These are phyloP conservation scores for Thermoascus crustaceus DNA, from an alignment of 2,329 filamentous ascomycete genomes.

Conservation along the genomic window DNA sequence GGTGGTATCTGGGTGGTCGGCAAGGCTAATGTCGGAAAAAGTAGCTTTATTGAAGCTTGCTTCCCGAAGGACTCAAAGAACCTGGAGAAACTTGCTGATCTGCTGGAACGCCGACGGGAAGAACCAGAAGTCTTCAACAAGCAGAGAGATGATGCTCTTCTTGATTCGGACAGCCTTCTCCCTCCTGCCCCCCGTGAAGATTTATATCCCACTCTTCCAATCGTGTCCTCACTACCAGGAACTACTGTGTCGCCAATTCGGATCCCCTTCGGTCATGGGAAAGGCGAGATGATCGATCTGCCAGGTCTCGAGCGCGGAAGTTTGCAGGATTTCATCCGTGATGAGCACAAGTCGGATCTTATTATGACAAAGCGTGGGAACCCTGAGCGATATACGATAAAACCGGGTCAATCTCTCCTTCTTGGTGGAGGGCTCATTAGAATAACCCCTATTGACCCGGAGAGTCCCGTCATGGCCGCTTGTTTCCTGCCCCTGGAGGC, in stretches of 20 bases:
- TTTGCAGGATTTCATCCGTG: constrained; percentile 62
- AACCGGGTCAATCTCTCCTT: constrained; percentile 69
- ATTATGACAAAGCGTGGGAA: constrained; percentile 71
- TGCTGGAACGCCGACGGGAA: constrained; percentile 21
- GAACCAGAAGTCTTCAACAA: constrained; percentile 12
- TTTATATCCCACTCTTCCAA: constrained; percentile 72
- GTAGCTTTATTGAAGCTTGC: constrained; percentile 75
- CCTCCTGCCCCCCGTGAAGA: constrained; percentile 67
- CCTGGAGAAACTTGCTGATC: constrained; percentile 27
- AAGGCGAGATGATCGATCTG: constrained; percentile 86
- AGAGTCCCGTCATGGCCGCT: constrained; percentile 66
- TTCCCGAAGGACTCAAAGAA: constrained; percentile 65
- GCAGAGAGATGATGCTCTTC: constrained; percentile 10
- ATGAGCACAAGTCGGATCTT: constrained; percentile 57
- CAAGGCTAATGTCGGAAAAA: constrained; percentile 98
- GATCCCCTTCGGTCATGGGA: constrained; percentile 76
- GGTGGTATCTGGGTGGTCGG: constrained; percentile 93
- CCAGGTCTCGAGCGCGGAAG: constrained; percentile 72
- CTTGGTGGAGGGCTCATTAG: constrained; percentile 80
- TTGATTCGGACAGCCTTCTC: constrained; percentile 48
- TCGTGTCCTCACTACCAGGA: constrained; percentile 78
- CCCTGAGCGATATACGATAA: constrained; percentile 65
- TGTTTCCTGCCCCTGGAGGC: constrained; percentile 72
- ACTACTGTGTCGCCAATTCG: constrained; percentile 94
- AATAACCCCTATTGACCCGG: constrained; percentile 65